These are phyloP conservation scores for Candida sanyaensis DNA, from an alignment of 1,139 yeast species.

Conservation along the genomic window DNA sequence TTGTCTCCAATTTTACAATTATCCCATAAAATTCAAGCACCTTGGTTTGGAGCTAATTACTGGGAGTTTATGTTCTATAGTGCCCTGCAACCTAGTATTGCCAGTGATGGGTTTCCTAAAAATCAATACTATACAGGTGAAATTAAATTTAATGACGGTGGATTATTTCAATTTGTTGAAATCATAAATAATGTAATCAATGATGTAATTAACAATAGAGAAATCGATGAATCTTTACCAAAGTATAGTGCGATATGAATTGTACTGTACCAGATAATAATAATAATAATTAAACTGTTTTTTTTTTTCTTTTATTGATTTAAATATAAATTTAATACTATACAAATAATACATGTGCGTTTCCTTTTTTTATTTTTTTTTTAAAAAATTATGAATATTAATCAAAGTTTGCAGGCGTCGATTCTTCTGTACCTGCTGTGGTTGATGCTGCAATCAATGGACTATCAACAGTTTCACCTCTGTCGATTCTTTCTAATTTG, in stretches of 20 bases:
- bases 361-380: neutral
- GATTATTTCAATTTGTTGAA: slow-evolving; percentile 41
- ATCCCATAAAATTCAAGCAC: slow-evolving; percentile 44
- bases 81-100: slow-evolving; percentile 24
- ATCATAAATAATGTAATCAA: slow-evolving; percentile 29
- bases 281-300: slow-evolving; percentile 1
- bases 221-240: slow-evolving; percentile 50
- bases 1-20: slow-evolving; percentile 24
- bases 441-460: slow-evolving; percentile 19
- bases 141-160: slow-evolving; percentile 50
- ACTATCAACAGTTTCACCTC: slow-evolving; percentile 24
- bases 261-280: neutral
- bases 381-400: slow-evolving; percentile 3
- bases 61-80: slow-evolving; percentile 47
- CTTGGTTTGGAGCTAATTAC: slow-evolving; percentile 58
- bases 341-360: slow-evolving; percentile 3
- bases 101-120: slow-evolving; percentile 48
- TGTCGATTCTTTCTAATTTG: slow-evolving; percentile 21
- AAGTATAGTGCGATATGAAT: slow-evolving; percentile 24
- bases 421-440: slow-evolving; percentile 18
- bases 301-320: neutral
- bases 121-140: slow-evolving; percentile 39
- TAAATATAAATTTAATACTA: slow-evolving; percentile 4
- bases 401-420: slow-evolving; percentile 18
- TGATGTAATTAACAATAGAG: slow-evolving; percentile 34